phyloP scores from a whole-genome alignment of 345 rosid genomes.

The Erodium maritimum region DNA sequence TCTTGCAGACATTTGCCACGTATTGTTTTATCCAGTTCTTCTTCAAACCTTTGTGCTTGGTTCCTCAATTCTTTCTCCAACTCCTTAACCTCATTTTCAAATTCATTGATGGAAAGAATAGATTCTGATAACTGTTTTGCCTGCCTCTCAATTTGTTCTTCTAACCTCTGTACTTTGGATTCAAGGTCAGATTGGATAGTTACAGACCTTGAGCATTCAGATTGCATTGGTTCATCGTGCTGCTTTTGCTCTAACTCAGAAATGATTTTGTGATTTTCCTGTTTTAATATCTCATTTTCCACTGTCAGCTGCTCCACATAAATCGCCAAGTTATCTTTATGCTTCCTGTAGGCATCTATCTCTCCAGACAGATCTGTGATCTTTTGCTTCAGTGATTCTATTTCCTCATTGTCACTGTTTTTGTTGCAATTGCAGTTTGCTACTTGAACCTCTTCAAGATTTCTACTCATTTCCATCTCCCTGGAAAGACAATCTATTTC shows the following conservation, averaged over 20 bases:
- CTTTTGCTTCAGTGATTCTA: constrained; percentile 39
- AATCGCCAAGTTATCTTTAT: constrained; percentile 58
- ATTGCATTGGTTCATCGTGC: constrained; percentile 34
- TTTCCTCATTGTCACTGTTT: constrained; percentile 33
- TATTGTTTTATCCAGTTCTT: constrained; percentile 53
- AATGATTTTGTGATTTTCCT: constrained; percentile 40
- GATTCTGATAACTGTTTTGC: constrained; percentile 54
- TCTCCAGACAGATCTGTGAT: constrained; percentile 43
- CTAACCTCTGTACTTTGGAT: constrained; percentile 43
- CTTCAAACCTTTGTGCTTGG: constrained; percentile 53
- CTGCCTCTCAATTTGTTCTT: constrained; percentile 56
- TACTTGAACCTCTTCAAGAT: constrained; percentile 18
- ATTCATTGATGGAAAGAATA: constrained; percentile 42
- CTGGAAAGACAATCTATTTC: constrained; percentile 35
- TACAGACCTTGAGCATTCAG: constrained; percentile 25
- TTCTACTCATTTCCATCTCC: constrained; percentile 22
- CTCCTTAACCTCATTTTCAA: constrained; percentile 50
- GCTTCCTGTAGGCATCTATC: constrained; percentile 46
- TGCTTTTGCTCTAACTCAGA: constrained; percentile 36
- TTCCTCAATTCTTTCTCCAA: constrained; percentile 45
- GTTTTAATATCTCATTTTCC: constrained; percentile 53
- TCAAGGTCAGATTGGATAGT: constrained; percentile 37
- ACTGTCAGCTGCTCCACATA: constrained; percentile 53
- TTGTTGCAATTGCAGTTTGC: constrained; percentile 16
- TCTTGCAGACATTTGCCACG: constrained; percentile 55